Conservation (phyloP, 768 basidiomycete species). For the Flagelloscypha sp. region DNA sequence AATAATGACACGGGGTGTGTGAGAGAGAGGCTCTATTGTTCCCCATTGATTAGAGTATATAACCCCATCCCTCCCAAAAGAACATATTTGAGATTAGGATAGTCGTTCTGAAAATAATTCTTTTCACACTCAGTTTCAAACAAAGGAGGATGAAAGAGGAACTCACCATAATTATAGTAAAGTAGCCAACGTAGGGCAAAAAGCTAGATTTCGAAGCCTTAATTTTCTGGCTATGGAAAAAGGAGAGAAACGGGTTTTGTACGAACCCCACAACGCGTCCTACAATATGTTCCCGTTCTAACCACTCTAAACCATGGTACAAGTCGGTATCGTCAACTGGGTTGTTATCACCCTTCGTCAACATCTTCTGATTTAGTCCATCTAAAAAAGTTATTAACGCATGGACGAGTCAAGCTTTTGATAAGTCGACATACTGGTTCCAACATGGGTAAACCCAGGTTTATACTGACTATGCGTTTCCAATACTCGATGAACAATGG, state of each 20-base stretch:
- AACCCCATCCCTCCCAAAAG: slow-evolving; percentile 77
- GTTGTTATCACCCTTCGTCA: slow-evolving; percentile 55
- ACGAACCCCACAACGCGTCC: slow-evolving; percentile 41
- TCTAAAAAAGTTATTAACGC: no score
- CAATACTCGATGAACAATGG: slow-evolving; percentile 47
- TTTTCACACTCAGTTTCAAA: no score
- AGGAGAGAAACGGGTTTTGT: no score
- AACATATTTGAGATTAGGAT: slow-evolving; percentile 91
- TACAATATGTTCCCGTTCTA: slow-evolving; percentile 35
- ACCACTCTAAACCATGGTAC: slow-evolving; percentile 36
- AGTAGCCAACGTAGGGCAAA: slow-evolving; percentile 90
- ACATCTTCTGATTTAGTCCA: slow-evolving; percentile 25
- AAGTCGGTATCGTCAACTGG: slow-evolving; percentile 33
- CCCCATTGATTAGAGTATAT: slow-evolving; percentile 76
- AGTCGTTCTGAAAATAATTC: slow-evolving; percentile 69
- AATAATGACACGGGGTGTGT: no score
- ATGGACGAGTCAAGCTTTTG: no score
- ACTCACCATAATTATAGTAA: slow-evolving; percentile 91
- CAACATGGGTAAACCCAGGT: no score
- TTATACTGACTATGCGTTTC: slow-evolving; percentile 40
- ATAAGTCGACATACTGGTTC: no score
- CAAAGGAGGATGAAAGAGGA: slow-evolving; percentile 1
- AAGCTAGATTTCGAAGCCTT: no score
- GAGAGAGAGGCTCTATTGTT: no score
- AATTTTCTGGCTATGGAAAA: no score